phyloP scores from a whole-genome alignment of 768 basidiomycete species.

The Lactarius hengduanensis region DNA sequence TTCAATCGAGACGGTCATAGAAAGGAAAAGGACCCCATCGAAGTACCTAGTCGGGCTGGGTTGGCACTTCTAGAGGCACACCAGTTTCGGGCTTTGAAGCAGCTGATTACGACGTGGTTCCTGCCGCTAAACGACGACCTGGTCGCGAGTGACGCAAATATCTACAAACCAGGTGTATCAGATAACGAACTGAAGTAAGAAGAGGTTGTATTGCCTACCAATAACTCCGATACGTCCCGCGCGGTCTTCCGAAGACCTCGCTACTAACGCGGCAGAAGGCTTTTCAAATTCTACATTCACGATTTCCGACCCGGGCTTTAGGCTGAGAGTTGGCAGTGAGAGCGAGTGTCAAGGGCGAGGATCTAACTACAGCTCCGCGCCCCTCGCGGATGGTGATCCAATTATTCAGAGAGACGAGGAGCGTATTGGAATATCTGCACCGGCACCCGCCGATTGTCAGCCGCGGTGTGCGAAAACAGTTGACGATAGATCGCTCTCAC shows the following conservation, averaged over 20 bases:
- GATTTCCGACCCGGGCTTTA: neutral
- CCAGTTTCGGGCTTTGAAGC: too few relatives aligned
- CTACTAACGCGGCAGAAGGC: too few relatives aligned
- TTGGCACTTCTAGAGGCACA: too few relatives aligned
- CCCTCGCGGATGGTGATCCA: slow-evolving; percentile 14
- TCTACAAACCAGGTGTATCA: too few relatives aligned
- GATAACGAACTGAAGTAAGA: too few relatives aligned
- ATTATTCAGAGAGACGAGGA: slow-evolving; percentile 19
- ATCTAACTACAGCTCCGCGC: neutral
- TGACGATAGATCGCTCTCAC: neutral
- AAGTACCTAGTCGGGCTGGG: too few relatives aligned
- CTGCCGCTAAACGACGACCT: too few relatives aligned
- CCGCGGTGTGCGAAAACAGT: neutral
- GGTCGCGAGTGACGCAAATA: too few relatives aligned
- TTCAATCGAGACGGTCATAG: too few relatives aligned
- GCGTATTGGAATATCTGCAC: slow-evolving; percentile 14
- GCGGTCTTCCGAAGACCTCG: neutral
- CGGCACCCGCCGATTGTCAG: too few relatives aligned
- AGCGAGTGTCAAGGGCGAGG: neutral
- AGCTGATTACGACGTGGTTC: too few relatives aligned
- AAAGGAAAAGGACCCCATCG: too few relatives aligned
- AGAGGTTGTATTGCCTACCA: neutral
- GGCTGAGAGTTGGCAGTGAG: neutral
- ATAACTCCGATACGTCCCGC: neutral
- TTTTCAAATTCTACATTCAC: neutral